Evolutionary conservation across 2,329 filamentous ascomycete genomes (phyloP).

Genomic region (Cadophora gregata): DNA sequence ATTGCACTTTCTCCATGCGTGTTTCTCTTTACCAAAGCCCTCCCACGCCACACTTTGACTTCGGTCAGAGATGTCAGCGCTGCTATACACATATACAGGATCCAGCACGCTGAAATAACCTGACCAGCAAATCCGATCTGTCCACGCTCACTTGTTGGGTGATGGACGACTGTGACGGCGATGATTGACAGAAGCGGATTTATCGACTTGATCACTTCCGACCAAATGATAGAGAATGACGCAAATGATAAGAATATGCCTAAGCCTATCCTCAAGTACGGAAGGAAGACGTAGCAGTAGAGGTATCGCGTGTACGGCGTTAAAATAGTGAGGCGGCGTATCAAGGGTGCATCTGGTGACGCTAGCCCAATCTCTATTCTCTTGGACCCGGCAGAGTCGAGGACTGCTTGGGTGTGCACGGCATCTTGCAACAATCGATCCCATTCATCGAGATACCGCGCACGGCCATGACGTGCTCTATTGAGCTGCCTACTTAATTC

Average conservation of each 20-base stretch:
- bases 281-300: conserved; percentile 75
- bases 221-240: conserved; percentile 88
- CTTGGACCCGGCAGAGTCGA: conserved; percentile 83
- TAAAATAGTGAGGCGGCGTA: conserved; percentile 64
- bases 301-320: conserved; percentile 85
- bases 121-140: conserved; percentile 88
- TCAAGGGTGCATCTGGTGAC: conserved; percentile 59
- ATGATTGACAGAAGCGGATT: conserved; percentile 77
- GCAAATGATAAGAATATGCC: conserved; percentile 75
- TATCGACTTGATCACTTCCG: conserved; percentile 86
- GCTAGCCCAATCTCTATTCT: conserved; percentile 75
- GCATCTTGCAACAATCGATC: conserved; percentile 77
- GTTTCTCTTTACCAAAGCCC: conserved; percentile 86
- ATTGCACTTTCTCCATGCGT: conserved; percentile 93
- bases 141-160: conserved; percentile 69
- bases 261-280: conserved; percentile 66
- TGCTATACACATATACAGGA: conserved; percentile 94
- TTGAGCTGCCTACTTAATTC: conserved; percentile 84
- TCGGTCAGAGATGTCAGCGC: conserved; percentile 88
- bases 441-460: conserved; percentile 87
- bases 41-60: conserved; percentile 96
- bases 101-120: conserved; percentile 82
- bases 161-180: conserved; percentile 60
- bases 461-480: conserved; percentile 81
- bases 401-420: conserved; percentile 75